phyloP scores from a whole-genome alignment of 495 filamentous ascomycete species.

The Tuber calosporum region DNA sequence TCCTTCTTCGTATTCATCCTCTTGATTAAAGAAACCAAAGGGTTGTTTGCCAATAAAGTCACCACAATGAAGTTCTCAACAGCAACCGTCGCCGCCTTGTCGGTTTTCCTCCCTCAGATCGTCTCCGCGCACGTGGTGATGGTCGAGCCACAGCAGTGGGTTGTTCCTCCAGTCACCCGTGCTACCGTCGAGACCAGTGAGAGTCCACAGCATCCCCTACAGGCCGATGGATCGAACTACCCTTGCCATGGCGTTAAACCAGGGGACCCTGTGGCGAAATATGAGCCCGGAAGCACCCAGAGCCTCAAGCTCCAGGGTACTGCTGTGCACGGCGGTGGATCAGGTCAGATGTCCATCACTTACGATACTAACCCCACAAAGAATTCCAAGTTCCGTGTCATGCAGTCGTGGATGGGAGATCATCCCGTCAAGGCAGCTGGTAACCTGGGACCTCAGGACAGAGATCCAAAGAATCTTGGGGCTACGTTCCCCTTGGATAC shows the following conservation, averaged over 20 bases:
- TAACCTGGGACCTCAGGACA: conserved; percentile 42
- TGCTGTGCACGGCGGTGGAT: conserved; percentile 77
- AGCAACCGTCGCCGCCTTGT: conserved; percentile 49
- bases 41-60: conserved; percentile 20
- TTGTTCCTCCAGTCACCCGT: conserved; percentile 44
- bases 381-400: conserved; percentile 44
- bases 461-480: conserved; percentile 2
- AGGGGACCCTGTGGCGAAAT: conserved; percentile 39
- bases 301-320: conserved; percentile 51
- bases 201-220: conserved; percentile 53
- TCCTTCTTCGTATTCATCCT: background rate
- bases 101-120: conserved; percentile 43
- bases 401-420: conserved; percentile 63
- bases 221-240: conserved; percentile 57
- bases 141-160: conserved; percentile 59
- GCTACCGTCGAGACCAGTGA: conserved; percentile 35
- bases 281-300: conserved; percentile 51
- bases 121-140: conserved; percentile 64
- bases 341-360: conserved; percentile 77
- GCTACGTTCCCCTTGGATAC: conserved; percentile 17
- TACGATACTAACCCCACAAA: conserved; percentile 58
- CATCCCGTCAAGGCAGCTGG: conserved; percentile 61
- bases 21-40: conserved; percentile 8
- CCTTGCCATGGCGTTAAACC: conserved; percentile 60
- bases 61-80: conserved; percentile 47